Conservation (phyloP, 2,329 filamentous ascomycete species). For the Sphaceloma murrayae region DNA sequence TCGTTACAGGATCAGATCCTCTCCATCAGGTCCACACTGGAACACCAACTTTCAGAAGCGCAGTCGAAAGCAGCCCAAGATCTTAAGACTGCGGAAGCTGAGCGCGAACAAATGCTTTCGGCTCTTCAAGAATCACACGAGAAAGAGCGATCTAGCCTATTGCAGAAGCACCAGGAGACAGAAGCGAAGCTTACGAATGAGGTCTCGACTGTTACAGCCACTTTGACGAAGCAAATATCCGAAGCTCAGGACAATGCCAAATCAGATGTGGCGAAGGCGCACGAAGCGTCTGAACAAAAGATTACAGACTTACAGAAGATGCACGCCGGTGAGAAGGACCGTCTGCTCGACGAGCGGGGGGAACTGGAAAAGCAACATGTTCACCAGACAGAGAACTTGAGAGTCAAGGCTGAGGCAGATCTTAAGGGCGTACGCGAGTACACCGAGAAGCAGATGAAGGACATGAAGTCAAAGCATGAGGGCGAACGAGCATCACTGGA, state of each 20-base stretch:
- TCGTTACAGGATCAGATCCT: conserved; percentile 13
- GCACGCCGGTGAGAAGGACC: neutral
- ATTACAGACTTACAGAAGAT: neutral
- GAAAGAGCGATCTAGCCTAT: neutral
- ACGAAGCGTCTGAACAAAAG: neutral
- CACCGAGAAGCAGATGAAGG: conserved; percentile 16
- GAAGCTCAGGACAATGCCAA: conserved; percentile 9
- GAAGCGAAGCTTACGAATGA: neutral
- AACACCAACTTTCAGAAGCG: conserved; percentile 14
- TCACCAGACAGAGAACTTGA: neutral
- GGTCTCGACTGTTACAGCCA: neutral
- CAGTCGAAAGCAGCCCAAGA: conserved; percentile 12
- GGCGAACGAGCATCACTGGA: conserved; percentile 1
- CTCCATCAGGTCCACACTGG: conserved; percentile 10
- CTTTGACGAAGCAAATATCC: conserved; percentile 9
- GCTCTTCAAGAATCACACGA: conserved; percentile 16
- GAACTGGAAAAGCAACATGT: neutral
- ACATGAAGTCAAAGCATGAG: conserved; percentile 16
- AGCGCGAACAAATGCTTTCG: conserved; percentile 12
- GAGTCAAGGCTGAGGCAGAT: conserved; percentile 6
- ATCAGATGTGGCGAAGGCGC: neutral
- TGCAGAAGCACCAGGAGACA: neutral
- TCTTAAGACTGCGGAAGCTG: conserved; percentile 6
- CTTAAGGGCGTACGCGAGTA: conserved; percentile 12
- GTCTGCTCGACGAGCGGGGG: neutral